phyloP scores from a whole-genome alignment of 768 basidiomycete genomes.

The Mycena haematopus region DNA sequence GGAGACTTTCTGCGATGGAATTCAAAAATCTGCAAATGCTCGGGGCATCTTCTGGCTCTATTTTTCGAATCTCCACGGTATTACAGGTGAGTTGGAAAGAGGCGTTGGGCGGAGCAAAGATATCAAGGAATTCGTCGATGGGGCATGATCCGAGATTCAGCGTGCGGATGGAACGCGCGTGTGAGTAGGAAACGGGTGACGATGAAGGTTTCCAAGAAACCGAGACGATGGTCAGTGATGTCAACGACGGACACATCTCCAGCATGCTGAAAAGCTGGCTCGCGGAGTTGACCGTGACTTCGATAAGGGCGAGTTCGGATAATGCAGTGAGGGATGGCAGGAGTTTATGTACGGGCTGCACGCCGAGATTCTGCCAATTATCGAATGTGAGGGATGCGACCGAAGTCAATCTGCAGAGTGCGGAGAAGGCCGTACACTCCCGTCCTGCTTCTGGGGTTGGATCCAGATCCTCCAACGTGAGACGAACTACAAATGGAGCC shows the following conservation, averaged over 20 bases:
- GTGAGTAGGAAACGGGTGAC: neutral
- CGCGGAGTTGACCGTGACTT: neutral
- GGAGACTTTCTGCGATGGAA: neutral
- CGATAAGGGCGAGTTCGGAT: neutral
- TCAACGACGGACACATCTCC: constrained; percentile 6
- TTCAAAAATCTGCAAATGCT: constrained; percentile 4
- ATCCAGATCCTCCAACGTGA: constrained; percentile 10
- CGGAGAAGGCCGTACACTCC: neutral
- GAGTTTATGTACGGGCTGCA: constrained; percentile 4
- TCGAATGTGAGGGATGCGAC: constrained; percentile 10
- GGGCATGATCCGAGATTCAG: neutral
- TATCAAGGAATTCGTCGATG: neutral
- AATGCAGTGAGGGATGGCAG: constrained; percentile 2
- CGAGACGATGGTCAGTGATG: neutral
- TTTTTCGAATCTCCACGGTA: neutral
- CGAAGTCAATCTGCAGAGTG: neutral
- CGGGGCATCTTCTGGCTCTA: neutral
- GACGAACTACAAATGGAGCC: constrained; percentile 2
- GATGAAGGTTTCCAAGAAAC: neutral
- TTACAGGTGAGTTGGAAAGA: neutral
- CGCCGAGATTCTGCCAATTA: neutral
- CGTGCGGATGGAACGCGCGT: neutral
- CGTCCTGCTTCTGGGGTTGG: neutral
- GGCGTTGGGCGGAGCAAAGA: neutral
- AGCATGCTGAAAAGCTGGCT: constrained; percentile 14